These are phyloP conservation scores for Durusdinium trenchii DNA, from an alignment of 73 alveolate species.

Conservation along the genomic window DNA sequence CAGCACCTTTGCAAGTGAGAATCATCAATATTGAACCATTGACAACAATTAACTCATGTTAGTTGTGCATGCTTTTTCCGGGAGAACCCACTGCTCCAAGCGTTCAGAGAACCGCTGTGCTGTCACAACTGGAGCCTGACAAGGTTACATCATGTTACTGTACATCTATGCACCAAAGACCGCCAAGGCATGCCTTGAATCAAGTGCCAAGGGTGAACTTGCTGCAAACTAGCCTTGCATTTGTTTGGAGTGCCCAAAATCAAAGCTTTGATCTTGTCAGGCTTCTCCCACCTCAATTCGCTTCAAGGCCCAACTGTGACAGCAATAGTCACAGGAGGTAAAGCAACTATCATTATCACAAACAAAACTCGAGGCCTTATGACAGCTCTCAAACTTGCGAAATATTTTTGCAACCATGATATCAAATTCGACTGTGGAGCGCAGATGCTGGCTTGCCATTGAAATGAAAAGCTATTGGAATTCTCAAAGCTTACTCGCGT, in stretches of 20 bases:
- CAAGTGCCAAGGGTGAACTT: background rate
- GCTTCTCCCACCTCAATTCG: constrained; percentile 55
- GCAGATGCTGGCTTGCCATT: too few species aligned
- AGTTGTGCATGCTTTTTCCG: background rate
- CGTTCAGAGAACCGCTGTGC: constrained; percentile 65
- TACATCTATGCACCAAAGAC: background rate
- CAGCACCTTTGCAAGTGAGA: constrained; percentile 8
- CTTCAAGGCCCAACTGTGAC: too few species aligned
- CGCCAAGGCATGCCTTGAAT: background rate
- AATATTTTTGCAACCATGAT: too few species aligned
- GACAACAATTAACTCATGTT: background rate
- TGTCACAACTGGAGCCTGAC: constrained; percentile 68
- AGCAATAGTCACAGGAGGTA: too few species aligned
- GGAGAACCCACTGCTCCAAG: background rate
- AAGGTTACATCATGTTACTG: background rate
- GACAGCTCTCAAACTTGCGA: background rate
- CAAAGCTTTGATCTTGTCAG: constrained; percentile 27
- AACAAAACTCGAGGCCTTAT: too few species aligned
- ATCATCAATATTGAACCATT: background rate
- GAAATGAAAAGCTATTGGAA: too few species aligned
- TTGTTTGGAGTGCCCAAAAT: constrained; percentile 57
- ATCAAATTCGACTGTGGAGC: too few species aligned
- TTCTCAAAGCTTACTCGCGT: too few species aligned
- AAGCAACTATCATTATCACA: too few species aligned
- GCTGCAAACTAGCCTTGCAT: constrained; percentile 37